These are phyloP conservation scores for Clarireedia sp. DNA, from an alignment of 2,329 filamentous ascomycete genomes.

Conservation along the genomic window DNA sequence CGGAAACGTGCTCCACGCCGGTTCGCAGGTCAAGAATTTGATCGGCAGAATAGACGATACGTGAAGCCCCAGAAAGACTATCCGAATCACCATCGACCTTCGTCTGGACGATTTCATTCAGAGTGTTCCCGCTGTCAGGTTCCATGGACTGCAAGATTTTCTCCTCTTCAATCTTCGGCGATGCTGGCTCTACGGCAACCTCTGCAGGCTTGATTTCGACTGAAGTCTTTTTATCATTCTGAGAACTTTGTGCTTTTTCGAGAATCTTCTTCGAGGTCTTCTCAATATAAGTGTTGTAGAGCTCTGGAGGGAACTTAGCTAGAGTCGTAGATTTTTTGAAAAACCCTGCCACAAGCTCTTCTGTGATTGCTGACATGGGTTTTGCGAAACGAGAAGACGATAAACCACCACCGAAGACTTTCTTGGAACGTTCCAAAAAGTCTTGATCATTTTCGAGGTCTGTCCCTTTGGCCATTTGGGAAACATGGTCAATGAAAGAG, in stretches of 20 bases:
- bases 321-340: slow-evolving; percentile 2
- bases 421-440: slow-evolving; percentile 8
- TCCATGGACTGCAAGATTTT: neutral
- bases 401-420: slow-evolving; percentile 5
- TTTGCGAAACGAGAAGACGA: slow-evolving; percentile 9
- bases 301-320: neutral
- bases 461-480: neutral
- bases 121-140: neutral
- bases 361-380: neutral
- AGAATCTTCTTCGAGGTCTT: slow-evolving; percentile 6
- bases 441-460: slow-evolving; percentile 3
- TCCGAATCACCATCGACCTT: neutral
- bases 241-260: slow-evolving; percentile 7
- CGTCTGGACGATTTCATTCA: neutral
- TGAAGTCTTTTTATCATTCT: neutral
- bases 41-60: slow-evolving; percentile 1
- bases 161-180: neutral
- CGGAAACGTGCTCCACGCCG: neutral
- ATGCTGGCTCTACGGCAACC: neutral
- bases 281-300: neutral
- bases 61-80: neutral
- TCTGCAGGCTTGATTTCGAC: neutral
- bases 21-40: slow-evolving; percentile 1
- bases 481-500: slow-evolving; percentile 9
- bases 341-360: slow-evolving; percentile 1